Evolutionary conservation across 345 rosid species (phyloP).

Genomic region (Populus pruinosa): DNA sequence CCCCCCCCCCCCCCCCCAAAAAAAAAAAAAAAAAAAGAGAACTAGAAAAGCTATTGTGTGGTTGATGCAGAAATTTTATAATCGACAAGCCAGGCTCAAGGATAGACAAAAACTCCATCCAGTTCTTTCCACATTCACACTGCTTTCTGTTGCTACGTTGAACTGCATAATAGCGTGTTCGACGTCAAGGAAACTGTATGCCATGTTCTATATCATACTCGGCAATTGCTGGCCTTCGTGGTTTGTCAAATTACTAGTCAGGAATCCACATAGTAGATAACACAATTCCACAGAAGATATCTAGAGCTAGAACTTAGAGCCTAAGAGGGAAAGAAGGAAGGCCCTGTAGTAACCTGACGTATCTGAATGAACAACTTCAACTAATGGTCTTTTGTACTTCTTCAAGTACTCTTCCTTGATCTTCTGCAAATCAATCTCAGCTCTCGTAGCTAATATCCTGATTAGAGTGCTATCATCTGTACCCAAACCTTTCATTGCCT

Average conservation of each 20-base stretch:
- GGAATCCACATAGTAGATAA: not conserved
- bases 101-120: not conserved
- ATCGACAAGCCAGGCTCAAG: not conserved
- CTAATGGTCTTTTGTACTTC: constrained; percentile 45
- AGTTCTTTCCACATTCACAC: not conserved
- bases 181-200: not conserved
- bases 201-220: not conserved
- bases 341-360: constrained; percentile 52
- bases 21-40: no score
- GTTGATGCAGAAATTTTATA: not conserved
- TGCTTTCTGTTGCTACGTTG: not conserved
- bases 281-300: not conserved
- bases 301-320: constrained; percentile 19
- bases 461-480: constrained; percentile 52
- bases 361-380: constrained; percentile 53
- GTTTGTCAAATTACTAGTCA: not conserved
- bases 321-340: constrained; percentile 58
- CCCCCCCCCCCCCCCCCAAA: no score
- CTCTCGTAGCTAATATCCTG: constrained; percentile 53
- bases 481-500: constrained; percentile 63
- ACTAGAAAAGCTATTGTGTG: not conserved
- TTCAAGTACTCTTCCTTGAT: constrained; percentile 46
- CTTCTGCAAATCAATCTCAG: constrained; percentile 54
- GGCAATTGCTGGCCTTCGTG: not conserved
- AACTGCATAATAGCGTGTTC: not conserved